Evolutionary conservation across 2,329 filamentous ascomycete species (phyloP).

Genomic region (Akanthomyces dipterigenus): DNA sequence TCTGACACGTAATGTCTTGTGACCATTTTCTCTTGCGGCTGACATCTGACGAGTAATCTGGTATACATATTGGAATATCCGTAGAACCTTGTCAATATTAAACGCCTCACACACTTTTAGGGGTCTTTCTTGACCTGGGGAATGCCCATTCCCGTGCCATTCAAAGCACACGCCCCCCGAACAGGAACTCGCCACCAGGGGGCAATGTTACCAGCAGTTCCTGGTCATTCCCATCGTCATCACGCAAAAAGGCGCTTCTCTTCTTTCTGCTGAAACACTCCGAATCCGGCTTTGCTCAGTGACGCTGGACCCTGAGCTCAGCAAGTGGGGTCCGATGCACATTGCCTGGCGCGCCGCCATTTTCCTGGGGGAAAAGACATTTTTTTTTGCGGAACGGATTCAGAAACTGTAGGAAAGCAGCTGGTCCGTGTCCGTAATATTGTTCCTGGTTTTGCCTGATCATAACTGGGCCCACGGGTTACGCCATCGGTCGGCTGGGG

Average conservation of each 20-base stretch:
- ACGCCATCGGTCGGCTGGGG: neutral
- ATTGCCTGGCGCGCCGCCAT: neutral
- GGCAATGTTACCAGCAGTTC: neutral
- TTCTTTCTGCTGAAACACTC: neutral
- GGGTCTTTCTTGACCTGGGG: neutral
- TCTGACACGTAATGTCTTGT: neutral
- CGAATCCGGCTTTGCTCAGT: neutral
- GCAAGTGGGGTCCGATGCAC: neutral
- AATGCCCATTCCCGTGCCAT: too few relatives aligned
- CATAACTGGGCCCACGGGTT: neutral
- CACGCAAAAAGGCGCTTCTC: neutral
- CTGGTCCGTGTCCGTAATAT: too few relatives aligned
- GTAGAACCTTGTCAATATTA: neutral
- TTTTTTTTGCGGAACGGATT: neutral
- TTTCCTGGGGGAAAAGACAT: neutral
- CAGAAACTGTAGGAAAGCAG: neutral
- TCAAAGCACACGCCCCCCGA: too few relatives aligned
- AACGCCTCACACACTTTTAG: neutral
- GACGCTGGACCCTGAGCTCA: constrained; percentile 11
- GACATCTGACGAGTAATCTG: neutral
- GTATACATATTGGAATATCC: neutral
- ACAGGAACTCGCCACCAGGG: too few relatives aligned
- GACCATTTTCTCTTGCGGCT: neutral
- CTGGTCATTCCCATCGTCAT: neutral
- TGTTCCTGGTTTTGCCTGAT: neutral